Conservation (phyloP, 2,329 filamentous ascomycete genomes). For the Proliferodiscus dingleyae region DNA sequence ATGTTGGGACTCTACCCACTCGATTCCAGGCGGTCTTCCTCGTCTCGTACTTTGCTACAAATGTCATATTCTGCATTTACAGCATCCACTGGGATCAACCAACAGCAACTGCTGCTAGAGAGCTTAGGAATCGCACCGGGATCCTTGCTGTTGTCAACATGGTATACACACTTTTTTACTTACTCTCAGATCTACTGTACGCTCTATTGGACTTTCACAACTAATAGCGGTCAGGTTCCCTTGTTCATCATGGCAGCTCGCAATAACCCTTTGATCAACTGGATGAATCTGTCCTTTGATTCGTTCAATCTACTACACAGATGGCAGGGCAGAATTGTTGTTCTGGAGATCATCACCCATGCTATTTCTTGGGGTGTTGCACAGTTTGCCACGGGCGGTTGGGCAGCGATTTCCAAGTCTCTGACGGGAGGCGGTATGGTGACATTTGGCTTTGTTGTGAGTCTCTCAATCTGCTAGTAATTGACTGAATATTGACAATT, state of each 20-base stretch:
- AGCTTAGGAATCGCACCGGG: conserved; percentile 64
- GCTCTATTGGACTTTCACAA: conserved; percentile 4
- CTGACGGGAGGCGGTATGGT: conserved; percentile 37
- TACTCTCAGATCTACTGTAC: background rate
- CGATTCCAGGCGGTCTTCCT: conserved; percentile 70
- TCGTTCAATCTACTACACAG: conserved; percentile 78
- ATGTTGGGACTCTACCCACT: conserved; percentile 74
- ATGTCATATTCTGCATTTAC: conserved; percentile 71
- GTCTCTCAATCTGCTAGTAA: conserved; percentile 28
- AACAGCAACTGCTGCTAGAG: conserved; percentile 39
- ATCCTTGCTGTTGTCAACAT: conserved; percentile 70
- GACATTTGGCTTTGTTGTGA: conserved; percentile 60
- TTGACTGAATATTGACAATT: conserved; percentile 10
- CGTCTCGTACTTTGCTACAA: conserved; percentile 61
- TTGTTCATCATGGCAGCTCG: conserved; percentile 69
- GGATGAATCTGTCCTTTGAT: conserved; percentile 72
- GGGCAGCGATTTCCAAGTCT: conserved; percentile 39
- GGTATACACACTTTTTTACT: conserved; percentile 37
- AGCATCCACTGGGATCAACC: conserved; percentile 55
- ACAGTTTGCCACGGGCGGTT: conserved; percentile 40
- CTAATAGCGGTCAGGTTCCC: conserved; percentile 42
- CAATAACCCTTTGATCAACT: conserved; percentile 72
- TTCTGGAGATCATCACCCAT: conserved; percentile 64
- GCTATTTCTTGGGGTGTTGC: conserved; percentile 53
- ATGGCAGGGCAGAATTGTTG: conserved; percentile 73